These are phyloP conservation scores for Xylariaceae sp. DNA, from an alignment of 2,329 filamentous ascomycete genomes.

Conservation along the genomic window DNA sequence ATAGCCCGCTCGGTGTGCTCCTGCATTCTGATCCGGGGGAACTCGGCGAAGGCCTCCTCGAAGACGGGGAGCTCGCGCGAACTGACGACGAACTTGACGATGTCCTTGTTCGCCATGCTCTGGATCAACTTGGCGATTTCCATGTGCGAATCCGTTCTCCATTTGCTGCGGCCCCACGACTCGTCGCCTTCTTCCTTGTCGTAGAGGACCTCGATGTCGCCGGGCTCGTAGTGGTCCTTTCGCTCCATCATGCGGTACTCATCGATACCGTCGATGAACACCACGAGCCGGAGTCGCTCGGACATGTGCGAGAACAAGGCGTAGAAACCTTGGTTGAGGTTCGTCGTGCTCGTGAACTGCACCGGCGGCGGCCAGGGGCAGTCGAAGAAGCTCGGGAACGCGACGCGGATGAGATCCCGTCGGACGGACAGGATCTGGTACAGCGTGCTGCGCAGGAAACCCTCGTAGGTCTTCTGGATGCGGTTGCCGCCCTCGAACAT, in stretches of 20 bases:
- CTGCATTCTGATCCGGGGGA: slow-evolving; percentile 28
- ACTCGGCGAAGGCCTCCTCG: slow-evolving; percentile 24
- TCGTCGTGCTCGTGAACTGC: slow-evolving; percentile 28
- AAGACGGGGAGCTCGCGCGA: slow-evolving; percentile 30
- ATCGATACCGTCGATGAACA: slow-evolving; percentile 32
- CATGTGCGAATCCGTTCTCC: slow-evolving; percentile 29
- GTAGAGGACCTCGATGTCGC: slow-evolving; percentile 28
- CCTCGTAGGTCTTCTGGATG: slow-evolving; percentile 38
- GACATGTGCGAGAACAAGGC: slow-evolving; percentile 31
- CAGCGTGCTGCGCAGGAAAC: slow-evolving; percentile 36
- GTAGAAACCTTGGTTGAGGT: slow-evolving; percentile 31
- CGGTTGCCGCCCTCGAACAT: slow-evolving; percentile 38
- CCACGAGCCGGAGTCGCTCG: slow-evolving; percentile 24
- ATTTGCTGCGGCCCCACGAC: slow-evolving; percentile 31
- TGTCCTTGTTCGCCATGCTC: slow-evolving; percentile 29
- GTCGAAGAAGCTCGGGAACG: slow-evolving; percentile 31
- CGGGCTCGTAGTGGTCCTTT: slow-evolving; percentile 30
- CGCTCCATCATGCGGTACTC: slow-evolving; percentile 33
- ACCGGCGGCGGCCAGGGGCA: slow-evolving; percentile 29
- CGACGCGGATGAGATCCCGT: slow-evolving; percentile 31
- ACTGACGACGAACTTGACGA: slow-evolving; percentile 28
- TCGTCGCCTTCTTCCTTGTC: slow-evolving; percentile 29
- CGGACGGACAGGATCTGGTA: slow-evolving; percentile 33
- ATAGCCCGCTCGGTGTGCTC: slow-evolving; percentile 30
- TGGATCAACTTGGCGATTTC: slow-evolving; percentile 28